Percentiles rank a stretch among this genome's conserved stretches.
Evolutionary conservation across 805 yeast species (phyloP).

Genomic region (Spathaspora gorwiae): DNA sequence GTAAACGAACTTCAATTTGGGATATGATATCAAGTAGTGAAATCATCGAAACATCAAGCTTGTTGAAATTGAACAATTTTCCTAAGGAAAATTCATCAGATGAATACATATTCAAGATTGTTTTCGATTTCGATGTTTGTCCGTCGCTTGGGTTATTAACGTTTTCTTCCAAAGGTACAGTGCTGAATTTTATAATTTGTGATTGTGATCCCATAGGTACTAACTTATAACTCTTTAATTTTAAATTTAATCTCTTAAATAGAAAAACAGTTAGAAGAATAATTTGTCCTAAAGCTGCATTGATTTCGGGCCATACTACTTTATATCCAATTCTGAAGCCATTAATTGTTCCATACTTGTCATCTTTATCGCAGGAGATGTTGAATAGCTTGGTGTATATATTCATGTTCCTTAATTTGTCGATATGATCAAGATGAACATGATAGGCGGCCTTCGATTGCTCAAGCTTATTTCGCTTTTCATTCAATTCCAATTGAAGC

Average conservation of each 20-base stretch:
- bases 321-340: slow-evolving; percentile 74
- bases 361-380: slow-evolving; percentile 60
- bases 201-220: slow-evolving; percentile 85
- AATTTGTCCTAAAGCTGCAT: slow-evolving; percentile 87
- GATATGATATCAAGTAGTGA: slow-evolving; percentile 62
- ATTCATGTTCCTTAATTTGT: slow-evolving; percentile 67
- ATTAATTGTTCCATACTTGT: slow-evolving; percentile 78
- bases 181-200: slow-evolving; percentile 55
- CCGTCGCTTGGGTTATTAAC: not conserved
- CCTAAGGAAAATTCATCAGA: slow-evolving; percentile 72
- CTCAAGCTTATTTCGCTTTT: slow-evolving; percentile 52
- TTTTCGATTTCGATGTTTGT: slow-evolving; percentile 23
- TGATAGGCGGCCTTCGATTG: slow-evolving; percentile 62
- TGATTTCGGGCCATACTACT: slow-evolving; percentile 87
- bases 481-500: slow-evolving; percentile 48
- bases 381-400: slow-evolving; percentile 80
- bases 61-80: slow-evolving; percentile 66
- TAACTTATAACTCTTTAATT: slow-evolving; percentile 55
- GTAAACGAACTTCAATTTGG: slow-evolving; percentile 45
- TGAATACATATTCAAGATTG: slow-evolving; percentile 54
- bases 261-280: slow-evolving; percentile 66
- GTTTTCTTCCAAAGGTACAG: slow-evolving; percentile 10
- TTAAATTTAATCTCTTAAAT: slow-evolving; percentile 49
- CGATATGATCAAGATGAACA: slow-evolving; percentile 59
- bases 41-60: slow-evolving; percentile 76